Evolutionary conservation across 495 filamentous ascomycete genomes (phyloP), one percentile per base, ranked within the genome.

Genomic region (Cenococcum geophilum): DNA sequence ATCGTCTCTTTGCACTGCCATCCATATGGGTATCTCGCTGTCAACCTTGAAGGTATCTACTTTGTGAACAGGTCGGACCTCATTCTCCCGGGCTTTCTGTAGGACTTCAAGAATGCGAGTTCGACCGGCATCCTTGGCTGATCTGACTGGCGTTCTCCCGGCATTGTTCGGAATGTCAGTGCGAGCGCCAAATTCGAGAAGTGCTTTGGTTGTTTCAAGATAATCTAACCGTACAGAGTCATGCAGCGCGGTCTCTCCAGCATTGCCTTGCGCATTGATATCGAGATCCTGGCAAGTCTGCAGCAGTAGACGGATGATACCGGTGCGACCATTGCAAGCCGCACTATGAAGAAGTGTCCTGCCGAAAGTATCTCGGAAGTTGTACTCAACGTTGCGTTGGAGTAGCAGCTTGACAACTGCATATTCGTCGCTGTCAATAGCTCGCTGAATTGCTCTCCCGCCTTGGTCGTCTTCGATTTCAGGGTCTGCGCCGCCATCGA

Each of bases 121-220:
- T 4, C 53, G 27, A 20, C 55, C 61, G 32, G 55, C 61, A 54
- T 63, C 61, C 22, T 47, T 59, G 9, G 61, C 61, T 5, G n/a
- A 56, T 14, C 55, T 45, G 27, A 54, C 61, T 27, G 61, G 61
- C 22, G 55, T 63, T n/a, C 56, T 18, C 3, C 61, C 61, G 10
- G 16, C 47, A 10, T 58, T 45, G 34, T 63, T 59, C 23, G 18
- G n/a, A 23, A 63, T 51, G 18, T 58, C 55, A 34, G 61, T 63
- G n/a, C 55, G 61, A 43, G 61, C 61, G 20, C 61, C 61, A 21
- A 53, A 63, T 20, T 63, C 55, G 20, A 63, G 61, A 35, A 63
- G 51, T 1, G 58, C 61, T 18, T 55, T 52, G 0, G 34, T 34
- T 11, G 61, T 63, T 14, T 42, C 55, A 11, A 58, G 6, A 34